A percentile compares a stretch with the other conserved stretches of the same genome.
Conservation (phyloP, 768 basidiomycete genomes). For the Leucocoprinus sp. region DNA sequence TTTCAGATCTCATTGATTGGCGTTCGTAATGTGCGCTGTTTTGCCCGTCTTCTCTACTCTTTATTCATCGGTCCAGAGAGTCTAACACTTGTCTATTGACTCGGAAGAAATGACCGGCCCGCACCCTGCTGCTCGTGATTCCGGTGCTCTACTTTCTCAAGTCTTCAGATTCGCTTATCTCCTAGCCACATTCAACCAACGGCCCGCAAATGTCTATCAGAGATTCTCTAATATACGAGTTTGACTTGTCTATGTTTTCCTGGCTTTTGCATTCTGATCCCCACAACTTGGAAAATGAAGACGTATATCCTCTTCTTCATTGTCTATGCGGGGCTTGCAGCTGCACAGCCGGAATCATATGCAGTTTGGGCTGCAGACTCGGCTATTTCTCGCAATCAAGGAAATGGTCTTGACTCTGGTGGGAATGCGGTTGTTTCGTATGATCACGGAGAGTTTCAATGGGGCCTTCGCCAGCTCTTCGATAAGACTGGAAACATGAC, state of each 20-base stretch:
- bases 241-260: too few relatives aligned
- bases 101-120: too few relatives aligned
- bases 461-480: conserved; percentile 33
- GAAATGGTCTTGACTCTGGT: conserved; percentile 28
- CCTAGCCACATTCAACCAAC: background rate
- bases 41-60: too few relatives aligned
- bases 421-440: conserved; percentile 31
- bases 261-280: too few relatives aligned
- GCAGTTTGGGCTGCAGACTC: conserved; percentile 40
- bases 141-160: too few relatives aligned
- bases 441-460: conserved; percentile 32
- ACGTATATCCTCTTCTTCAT: background rate
- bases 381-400: conserved; percentile 33
- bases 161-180: background rate
- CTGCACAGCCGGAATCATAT: conserved; percentile 28
- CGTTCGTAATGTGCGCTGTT: too few relatives aligned
- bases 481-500: conserved; percentile 31
- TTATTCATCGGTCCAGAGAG: too few relatives aligned
- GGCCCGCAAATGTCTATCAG: background rate
- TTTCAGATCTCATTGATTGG: too few relatives aligned
- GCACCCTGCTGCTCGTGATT: background rate
- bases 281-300: too few relatives aligned
- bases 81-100: too few relatives aligned
- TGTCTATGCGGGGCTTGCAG: background rate
- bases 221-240: too few relatives aligned